These are phyloP conservation scores for Euphorbia pulcherrima DNA, from an alignment of 345 rosid species.

Conservation along the genomic window DNA sequence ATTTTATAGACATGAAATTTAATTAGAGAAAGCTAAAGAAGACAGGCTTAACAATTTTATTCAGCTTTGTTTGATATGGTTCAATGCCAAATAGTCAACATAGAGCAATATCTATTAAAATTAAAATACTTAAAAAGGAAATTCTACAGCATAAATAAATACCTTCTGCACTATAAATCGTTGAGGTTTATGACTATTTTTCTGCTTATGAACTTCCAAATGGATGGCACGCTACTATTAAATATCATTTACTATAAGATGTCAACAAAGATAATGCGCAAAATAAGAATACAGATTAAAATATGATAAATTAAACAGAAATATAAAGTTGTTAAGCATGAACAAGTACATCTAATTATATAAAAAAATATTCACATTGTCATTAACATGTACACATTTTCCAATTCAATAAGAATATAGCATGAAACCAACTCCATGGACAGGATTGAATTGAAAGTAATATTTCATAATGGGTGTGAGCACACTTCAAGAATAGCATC, in stretches of 20 bases:
- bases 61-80: not conserved
- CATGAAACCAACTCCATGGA: slow-evolving; percentile 1
- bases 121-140: slow-evolving; percentile 15
- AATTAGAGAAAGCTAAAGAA: slow-evolving; percentile 11
- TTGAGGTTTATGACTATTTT: not conserved
- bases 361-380: not conserved
- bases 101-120: slow-evolving; percentile 9
- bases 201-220: not conserved
- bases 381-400: not conserved
- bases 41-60: not conserved
- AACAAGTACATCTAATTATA: not conserved
- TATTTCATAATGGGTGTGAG: not conserved
- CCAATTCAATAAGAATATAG: not conserved
- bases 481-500: not conserved
- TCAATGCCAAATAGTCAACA: slow-evolving; percentile 6
- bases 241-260: not conserved
- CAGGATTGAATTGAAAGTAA: not conserved
- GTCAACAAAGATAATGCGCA: not conserved
- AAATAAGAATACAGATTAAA: not conserved
- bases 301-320: not conserved
- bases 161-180: slow-evolving; percentile 6
- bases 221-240: not conserved
- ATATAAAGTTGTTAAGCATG: not conserved
- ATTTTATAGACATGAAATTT: slow-evolving; percentile 13
- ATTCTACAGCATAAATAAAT: slow-evolving; percentile 8